A percentile compares a stretch with the other conserved stretches of the same genome.
Evolutionary conservation across 805 yeast species (phyloP).

Genomic region (Saturnispora sanitii): DNA sequence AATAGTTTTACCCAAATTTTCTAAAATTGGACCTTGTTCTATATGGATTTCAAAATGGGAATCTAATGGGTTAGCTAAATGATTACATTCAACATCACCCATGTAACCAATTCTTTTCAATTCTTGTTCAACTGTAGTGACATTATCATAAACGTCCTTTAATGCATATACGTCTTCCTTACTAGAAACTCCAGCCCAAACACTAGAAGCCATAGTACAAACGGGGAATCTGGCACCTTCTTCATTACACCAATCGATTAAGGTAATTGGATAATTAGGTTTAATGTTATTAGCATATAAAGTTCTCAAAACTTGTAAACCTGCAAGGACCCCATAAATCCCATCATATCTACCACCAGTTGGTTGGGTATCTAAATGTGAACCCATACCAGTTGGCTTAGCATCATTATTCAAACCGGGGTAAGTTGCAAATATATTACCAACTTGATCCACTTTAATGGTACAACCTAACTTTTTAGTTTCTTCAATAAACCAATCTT

Average conservation of each 20-base stretch:
- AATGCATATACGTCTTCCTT: slow-evolving; percentile 42
- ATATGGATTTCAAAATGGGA: slow-evolving; percentile 70
- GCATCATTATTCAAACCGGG: slow-evolving; percentile 41
- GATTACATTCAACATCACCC: slow-evolving; percentile 41
- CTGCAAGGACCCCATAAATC: slow-evolving; percentile 56
- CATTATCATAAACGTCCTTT: slow-evolving; percentile 44
- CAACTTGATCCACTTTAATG: slow-evolving; percentile 52
- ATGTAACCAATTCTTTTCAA: slow-evolving; percentile 52
- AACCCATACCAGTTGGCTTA: slow-evolving; percentile 58
- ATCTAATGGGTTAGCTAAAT: slow-evolving; percentile 43
- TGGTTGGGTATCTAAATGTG: slow-evolving; percentile 71
- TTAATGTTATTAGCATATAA: slow-evolving; percentile 45
- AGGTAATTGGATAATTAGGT: slow-evolving; percentile 59
- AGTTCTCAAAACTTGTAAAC: slow-evolving; percentile 57
- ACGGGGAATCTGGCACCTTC: slow-evolving; percentile 75
- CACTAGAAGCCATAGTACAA: slow-evolving; percentile 56
- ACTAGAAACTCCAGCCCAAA: slow-evolving; percentile 47
- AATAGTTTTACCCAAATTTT: slow-evolving; percentile 42
- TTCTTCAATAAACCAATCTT: slow-evolving; percentile 56
- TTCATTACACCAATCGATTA: slow-evolving; percentile 66
- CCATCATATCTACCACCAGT: slow-evolving; percentile 75
- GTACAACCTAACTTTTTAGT: slow-evolving; percentile 44
- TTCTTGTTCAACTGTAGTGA: slow-evolving; percentile 43
- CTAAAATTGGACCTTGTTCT: slow-evolving; percentile 69
- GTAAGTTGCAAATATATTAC: slow-evolving; percentile 56